Evolutionary conservation across 2,329 filamentous ascomycete genomes (phyloP).

Genomic region (Alternaria ventricosa): DNA sequence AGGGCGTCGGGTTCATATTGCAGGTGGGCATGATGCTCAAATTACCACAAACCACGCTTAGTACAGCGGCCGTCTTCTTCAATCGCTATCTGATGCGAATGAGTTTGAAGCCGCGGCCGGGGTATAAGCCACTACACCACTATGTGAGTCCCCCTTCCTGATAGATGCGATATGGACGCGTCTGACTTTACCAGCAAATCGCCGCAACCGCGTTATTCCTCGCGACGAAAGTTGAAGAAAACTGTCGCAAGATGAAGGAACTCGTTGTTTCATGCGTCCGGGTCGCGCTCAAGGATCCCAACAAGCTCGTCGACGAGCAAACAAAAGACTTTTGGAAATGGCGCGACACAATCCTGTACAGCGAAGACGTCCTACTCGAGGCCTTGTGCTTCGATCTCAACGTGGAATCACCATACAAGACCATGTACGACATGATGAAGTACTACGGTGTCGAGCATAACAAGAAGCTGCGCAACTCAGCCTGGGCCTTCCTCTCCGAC

Average conservation of each 20-base stretch:
- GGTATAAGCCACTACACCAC: constrained; percentile 77
- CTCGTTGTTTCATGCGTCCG: constrained; percentile 92
- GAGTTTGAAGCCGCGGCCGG: constrained; percentile 76
- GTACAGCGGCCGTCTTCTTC: constrained; percentile 92
- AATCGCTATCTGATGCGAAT: constrained; percentile 94
- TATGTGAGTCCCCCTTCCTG: constrained; percentile 59
- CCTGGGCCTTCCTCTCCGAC: constrained; percentile 95
- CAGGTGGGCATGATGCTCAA: constrained; percentile 93
- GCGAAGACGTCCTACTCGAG: constrained; percentile 92
- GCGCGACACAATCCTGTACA: constrained; percentile 90
- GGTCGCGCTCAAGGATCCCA: constrained; percentile 91
- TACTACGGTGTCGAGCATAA: constrained; percentile 78
- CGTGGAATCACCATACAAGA: constrained; percentile 84
- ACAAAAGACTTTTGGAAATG: constrained; percentile 98
- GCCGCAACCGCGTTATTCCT: constrained; percentile 91
- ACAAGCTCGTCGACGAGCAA: constrained; percentile 91
- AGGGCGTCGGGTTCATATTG: constrained; percentile 95
- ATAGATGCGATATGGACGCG: not conserved
- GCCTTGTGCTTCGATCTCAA: constrained; percentile 92
- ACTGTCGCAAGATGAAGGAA: constrained; percentile 93
- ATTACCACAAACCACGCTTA: constrained; percentile 88
- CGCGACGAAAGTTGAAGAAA: constrained; percentile 97
- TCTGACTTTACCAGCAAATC: constrained; percentile 63
- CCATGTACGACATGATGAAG: constrained; percentile 80
- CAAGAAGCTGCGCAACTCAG: constrained; percentile 80